Conservation (phyloP, 2,329 filamentous ascomycete species). For the Coniochaeta prunicola region DNA sequence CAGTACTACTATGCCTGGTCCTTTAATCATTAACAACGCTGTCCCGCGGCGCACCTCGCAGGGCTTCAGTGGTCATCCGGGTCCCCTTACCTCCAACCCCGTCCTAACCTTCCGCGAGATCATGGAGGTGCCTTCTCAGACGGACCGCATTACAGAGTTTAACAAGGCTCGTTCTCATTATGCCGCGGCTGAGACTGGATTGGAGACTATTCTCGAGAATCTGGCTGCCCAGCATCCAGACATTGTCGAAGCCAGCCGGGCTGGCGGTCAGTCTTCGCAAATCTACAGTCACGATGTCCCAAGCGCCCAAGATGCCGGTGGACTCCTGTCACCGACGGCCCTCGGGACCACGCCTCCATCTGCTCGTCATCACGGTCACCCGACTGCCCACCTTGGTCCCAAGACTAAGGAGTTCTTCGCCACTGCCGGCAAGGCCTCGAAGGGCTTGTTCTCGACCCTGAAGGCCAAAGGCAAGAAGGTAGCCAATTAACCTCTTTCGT, state of each 20-base stretch:
- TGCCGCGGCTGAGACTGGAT: constrained; percentile 64
- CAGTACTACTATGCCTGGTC: background rate
- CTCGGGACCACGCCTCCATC: background rate
- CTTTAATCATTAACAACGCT: background rate
- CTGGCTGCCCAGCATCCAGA: constrained; percentile 30
- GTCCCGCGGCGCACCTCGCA: background rate
- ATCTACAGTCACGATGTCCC: background rate
- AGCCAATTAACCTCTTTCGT: constrained; percentile 53
- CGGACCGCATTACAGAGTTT: constrained; percentile 67
- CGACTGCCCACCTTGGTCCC: constrained; percentile 53
- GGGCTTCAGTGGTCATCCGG: background rate
- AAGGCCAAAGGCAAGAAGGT: constrained; percentile 93
- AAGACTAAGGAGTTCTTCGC: constrained; percentile 88
- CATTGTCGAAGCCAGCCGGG: background rate
- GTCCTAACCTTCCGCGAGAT: constrained; percentile 68
- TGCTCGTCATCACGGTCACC: background rate
- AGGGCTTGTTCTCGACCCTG: constrained; percentile 66
- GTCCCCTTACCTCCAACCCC: background rate
- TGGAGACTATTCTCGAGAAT: constrained; percentile 30
- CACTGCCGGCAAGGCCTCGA: constrained; percentile 80
- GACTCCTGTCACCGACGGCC: background rate
- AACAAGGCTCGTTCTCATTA: constrained; percentile 66
- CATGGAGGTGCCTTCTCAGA: constrained; percentile 54
- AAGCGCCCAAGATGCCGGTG: background rate
- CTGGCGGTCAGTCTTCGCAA: background rate